Evolutionary conservation across 257 asterid genomes (phyloP), one percentile per base, ranked within the genome.

Genomic region (Solanum chmielewskii): DNA sequence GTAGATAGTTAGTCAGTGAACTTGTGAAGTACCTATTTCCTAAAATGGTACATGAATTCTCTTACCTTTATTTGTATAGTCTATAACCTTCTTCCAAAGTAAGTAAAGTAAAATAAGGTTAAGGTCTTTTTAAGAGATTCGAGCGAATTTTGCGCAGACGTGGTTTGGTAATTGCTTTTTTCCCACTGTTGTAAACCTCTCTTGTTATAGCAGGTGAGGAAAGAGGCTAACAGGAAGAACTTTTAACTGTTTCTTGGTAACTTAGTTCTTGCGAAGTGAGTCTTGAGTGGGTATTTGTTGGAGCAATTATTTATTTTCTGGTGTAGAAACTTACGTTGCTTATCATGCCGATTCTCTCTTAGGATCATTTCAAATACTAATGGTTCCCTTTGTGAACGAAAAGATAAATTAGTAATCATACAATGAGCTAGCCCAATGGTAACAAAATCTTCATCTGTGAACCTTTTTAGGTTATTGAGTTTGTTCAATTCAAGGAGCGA

Each of bases 401-500:
- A 29, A 29, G 23, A 29, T 47, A 29, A 80, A 27, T 80, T 47
- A 80, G n/a, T 47, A 49, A 80, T 35, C 44, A 80, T 47, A 47
- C 68, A 78, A 16, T 47, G 16, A 29, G 59, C 33, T 15, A 49
- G 29, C 85, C 33, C 41, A 47, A 27, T 29, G 84, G 68, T 80
- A 80, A 80, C 85, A 47, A 18, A 45, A 29, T 47, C n/a, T 80
- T 80, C 85, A 80, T 80, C 33, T 47, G 85, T 21, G 4, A 62
- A 68, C 59, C 87, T 81, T 62, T 86, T 60, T 87, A 97, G 99
- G 99, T 93, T 60, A 91, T 95, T 90, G 99, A 97, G 85, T 97
- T 97, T 80, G 98, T 97, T 88, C 98, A 95, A 88, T 97, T 97
- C 89, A 97, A 97, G 93, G 98, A 96, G 88, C 93, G 92, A 78